Evolutionary conservation across 345 rosid species (phyloP), one percentile per base, ranked within the genome.

Genomic region (Excoecaria agallocha): DNA sequence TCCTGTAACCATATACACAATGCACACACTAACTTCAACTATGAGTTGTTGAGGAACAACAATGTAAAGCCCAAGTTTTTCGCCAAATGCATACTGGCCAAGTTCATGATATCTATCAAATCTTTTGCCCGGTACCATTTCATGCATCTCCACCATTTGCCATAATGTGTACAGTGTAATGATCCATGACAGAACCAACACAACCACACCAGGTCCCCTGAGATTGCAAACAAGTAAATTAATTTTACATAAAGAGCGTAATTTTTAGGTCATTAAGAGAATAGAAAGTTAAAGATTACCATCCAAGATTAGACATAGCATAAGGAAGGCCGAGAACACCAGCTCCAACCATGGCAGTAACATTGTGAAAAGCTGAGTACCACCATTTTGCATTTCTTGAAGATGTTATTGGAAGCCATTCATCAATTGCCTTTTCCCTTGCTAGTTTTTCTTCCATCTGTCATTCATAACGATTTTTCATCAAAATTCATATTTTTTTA

Each of bases 121-220:
- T 15, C 82, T 64, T 43, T 70, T 79, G 6, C 82, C 82, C 0
- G 82, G 82, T 15, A 79, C 76, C 82, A 79, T 74, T 60, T 79
- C 82, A 56, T 79, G 82, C 82, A 79, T 79, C 76, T 79, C 82
- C 30, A 79, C 82, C 82, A 79, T 79, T 66, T 79, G 82, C 82
- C 82, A 79, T 45, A 79, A 58, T 1, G 82, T 79, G 76, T 79
- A 79, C 1, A 79, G 51, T 0, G 82, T 79, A 60, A 79, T 79
- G 10, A 79, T 3, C 82, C 82, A 79, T 41, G 82, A 79, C 2
- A 79, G 45, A 3, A 79, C 55, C 2, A 79, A 60, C 48, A 75
- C 68, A 35, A 52, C 82, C 12, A 79, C 82, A 2, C 82, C 82
- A 22, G 82, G 82, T 57, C 82, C 82, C 82, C 82, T 79, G 75